Evolutionary conservation across 2,329 filamentous ascomycete genomes (phyloP), one percentile per base, ranked within the genome.

Genomic region (Fusarium illudens): DNA sequence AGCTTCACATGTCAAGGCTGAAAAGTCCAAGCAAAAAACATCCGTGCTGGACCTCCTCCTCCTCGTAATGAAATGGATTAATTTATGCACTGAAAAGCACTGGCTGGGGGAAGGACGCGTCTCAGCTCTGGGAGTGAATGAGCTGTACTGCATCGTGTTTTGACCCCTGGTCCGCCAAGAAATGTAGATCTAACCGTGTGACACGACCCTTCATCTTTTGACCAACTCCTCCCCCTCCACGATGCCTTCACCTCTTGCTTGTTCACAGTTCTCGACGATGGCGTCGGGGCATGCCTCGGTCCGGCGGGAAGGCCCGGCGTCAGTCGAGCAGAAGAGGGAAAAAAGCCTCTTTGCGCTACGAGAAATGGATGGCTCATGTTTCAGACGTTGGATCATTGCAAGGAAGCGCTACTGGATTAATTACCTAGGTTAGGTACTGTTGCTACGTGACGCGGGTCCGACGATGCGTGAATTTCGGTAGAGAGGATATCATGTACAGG

Each of bases 251-350:
- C 4, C 6, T 10, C 17, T 30, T n/a, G n/a, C n/a, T n/a, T n/a
- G n/a, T n/a, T 29, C 11, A 48, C 7, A 17, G 4, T 30, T 15
- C 17, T 33, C 9, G 13, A 49, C 29, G 22, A 19, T 30, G 27
- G 54, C 54, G 32, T 29, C 46, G 6, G 33, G 37, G 57, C 37
- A 37, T 54, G 37, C 50, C 57, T 55, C 57, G 57, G 50, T 48
- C 60, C 48, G 50, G 59, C 60, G 64, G 64, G 46, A 68, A 65
- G 60, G 49, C 32, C 65, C 64, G 60, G 60, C 37, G 48, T 56
- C 49, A 37, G 46, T 53, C 19, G 17, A 51, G 32, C n/a, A 13
- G 19, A 19, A 7, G 34, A 29, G 37, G n/a, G n/a, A n/a, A n/a
- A 20, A 46, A 30, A 29, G 50, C 50, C 50, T 39, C 17, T 25